Base-by-base conservation (phyloP, 805 yeast species). In the Starmerella vaccinii region DNA sequence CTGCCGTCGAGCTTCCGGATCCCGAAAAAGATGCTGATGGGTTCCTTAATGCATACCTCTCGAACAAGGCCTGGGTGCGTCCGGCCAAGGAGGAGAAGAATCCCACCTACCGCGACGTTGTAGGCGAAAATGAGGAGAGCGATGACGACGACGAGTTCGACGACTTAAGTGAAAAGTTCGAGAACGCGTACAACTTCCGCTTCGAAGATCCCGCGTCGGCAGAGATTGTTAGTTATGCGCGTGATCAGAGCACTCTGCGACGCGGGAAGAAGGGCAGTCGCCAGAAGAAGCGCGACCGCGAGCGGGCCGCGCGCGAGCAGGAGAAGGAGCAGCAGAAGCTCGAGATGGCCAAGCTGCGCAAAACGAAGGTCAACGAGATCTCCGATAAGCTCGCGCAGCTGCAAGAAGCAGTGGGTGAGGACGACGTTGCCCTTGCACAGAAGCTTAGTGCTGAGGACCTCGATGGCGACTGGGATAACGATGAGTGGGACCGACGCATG, bases 191-290 rank as follows among this genome's bases (percentile, higher is more conserved):
- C 69, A 92, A 92, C 63, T 90, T 90, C 74, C 77, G 98, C 64
- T 92, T 77, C 65, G 98, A 92, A 68, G 97, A 89, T 61, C 88
- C 95, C 15, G 78, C 80, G 57, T 76, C 95, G 6, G 86, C 90
- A 0, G 96, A 90, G 61, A 85, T 92, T 65, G 82, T 89, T 18
- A 82, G 95, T 16, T 92, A 90, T 70, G 97, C 97, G 2, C 87
- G 98, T 76, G 65, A 64, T 55, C 96, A 88, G 67, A 95, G 92
- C 22, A 87, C 97, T 0, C 74, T 88, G 63, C 81, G 98, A 70
- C 76, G 98, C 63, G 79, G 82, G 19, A 80, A 79, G 47, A 74
- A 80, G 53, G 78, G 81, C 58, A 66, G 83, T 12, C 78, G 98
- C 60, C 87, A 87, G 71, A 79, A 81, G 66, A 82, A 81, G 66